Conservation (phyloP, 148 eudicot genomes). For the Agrostemma githago region DNA sequence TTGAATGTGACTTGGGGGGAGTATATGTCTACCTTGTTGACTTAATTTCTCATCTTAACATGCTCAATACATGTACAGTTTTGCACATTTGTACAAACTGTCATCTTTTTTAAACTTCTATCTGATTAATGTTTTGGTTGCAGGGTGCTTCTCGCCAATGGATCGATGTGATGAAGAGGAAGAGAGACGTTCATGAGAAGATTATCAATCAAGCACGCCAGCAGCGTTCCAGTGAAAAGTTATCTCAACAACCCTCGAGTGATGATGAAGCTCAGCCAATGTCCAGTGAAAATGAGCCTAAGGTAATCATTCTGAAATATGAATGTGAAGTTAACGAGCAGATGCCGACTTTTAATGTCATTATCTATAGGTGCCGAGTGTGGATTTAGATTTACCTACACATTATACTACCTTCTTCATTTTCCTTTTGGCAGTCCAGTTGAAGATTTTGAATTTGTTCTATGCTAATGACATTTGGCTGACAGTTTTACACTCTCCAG, state of each 20-base stretch:
- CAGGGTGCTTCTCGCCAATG: conserved; percentile 75
- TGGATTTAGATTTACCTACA: background rate
- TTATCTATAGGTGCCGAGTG: background rate
- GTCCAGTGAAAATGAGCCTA: conserved; percentile 27
- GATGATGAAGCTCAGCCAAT: conserved; percentile 37
- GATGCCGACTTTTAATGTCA: background rate
- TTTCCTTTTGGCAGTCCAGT: background rate
- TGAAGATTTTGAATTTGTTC: background rate
- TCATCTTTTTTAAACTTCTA: background rate
- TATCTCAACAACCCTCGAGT: conserved; percentile 36
- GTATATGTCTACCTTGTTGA: background rate
- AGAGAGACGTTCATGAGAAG: conserved; percentile 77
- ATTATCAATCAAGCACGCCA: conserved; percentile 56
- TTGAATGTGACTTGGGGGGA: too few species aligned
- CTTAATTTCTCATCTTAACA: background rate
- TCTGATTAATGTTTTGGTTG: conserved; percentile 8
- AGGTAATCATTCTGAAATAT: conserved; percentile 38
- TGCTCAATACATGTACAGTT: background rate
- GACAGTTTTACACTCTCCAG: background rate
- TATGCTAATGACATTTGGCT: background rate
- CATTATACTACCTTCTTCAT: background rate
- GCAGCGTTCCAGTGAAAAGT: conserved; percentile 37
- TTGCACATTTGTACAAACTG: background rate
- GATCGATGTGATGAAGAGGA: conserved; percentile 88
- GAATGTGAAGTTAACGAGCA: background rate